Evolutionary conservation across 768 basidiomycete species (phyloP), one percentile per base, ranked within the genome.

Genomic region (Suillus subalutaceus): DNA sequence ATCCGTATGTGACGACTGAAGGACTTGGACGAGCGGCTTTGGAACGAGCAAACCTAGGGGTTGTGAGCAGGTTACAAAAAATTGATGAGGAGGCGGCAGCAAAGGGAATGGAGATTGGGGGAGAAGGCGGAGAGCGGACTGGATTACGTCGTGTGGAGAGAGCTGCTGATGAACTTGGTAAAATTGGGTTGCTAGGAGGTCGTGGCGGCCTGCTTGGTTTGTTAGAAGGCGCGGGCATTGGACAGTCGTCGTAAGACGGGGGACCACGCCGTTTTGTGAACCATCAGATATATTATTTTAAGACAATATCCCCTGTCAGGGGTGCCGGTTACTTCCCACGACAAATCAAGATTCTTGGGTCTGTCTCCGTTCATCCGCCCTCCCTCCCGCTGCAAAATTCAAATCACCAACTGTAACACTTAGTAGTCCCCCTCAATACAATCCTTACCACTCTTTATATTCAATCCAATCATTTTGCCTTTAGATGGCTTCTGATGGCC

Each of bases 41-140:
- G 43, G 76, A 77, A 59, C 78, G 80, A 43, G 86, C 86, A 8
- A 88, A 83, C 66, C 72, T 73, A 40, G 78, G 78, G 1, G 84
- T 92, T 35, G 73, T 86, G 15, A 78, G 77, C 50, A 85, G 90
- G 59, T 77, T 92, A 64, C 80, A 79, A 72, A 82, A 79, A 70
- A 85, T 86, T 13, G 83, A 86, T 64, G 80, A 79, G 64, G 75
- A 82, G 63, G 81, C 83, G 6, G 78, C 79, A 18, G 73, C 78
- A 61, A 72, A 77, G 30, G 79, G 81, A 10, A 64, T 81, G 65
- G 81, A 82, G 66, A 80, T 82, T 2, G 81, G 77, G 8, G 78
- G 80, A 9, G 79, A 81, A 59, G 83, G 82, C 6, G 77, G 80
- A 0, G 82, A 81, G 30, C 72, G 76, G 67, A 81, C 82, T 2